phyloP scores from a whole-genome alignment of 345 rosid species.

The Viola odorata region DNA sequence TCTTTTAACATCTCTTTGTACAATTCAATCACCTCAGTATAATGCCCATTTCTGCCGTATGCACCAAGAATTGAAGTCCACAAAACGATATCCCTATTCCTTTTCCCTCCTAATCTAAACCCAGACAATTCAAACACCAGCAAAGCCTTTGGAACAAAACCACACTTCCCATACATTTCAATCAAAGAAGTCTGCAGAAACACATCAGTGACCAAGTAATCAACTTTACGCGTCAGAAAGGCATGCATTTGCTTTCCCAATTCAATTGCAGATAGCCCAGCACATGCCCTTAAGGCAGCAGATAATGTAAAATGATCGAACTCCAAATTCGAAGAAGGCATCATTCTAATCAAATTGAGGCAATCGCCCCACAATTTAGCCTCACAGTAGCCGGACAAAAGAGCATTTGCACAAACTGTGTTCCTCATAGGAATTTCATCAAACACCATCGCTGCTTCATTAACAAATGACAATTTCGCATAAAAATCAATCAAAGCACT shows the following conservation, averaged over 20 bases:
- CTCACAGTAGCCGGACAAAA: slow-evolving; percentile 38
- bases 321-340: slow-evolving; percentile 36
- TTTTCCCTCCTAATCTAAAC: slow-evolving; percentile 12
- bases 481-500: slow-evolving; percentile 47
- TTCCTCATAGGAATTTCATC: slow-evolving; percentile 51
- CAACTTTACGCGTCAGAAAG: slow-evolving; percentile 24
- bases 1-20: slow-evolving; percentile 37
- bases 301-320: slow-evolving; percentile 44
- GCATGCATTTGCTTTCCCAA: slow-evolving; percentile 50
- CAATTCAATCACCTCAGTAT: slow-evolving; percentile 32
- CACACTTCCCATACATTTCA: slow-evolving; percentile 61
- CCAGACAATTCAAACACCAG: slow-evolving; percentile 37
- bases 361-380: slow-evolving; percentile 36
- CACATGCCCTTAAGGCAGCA: slow-evolving; percentile 29
- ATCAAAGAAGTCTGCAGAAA: slow-evolving; percentile 51
- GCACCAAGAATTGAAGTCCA: slow-evolving; percentile 61
- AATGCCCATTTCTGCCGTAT: slow-evolving; percentile 40
- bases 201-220: slow-evolving; percentile 31
- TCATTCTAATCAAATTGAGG: slow-evolving; percentile 32
- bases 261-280: slow-evolving; percentile 36
- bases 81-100: slow-evolving; percentile 39
- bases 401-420: slow-evolving; percentile 53
- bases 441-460: slow-evolving; percentile 35
- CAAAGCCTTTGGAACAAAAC: slow-evolving; percentile 38
- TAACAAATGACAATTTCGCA: slow-evolving; percentile 24